phyloP scores from a whole-genome alignment of 2,329 filamentous ascomycete genomes.

The Pseudogymnoascus sp. region DNA sequence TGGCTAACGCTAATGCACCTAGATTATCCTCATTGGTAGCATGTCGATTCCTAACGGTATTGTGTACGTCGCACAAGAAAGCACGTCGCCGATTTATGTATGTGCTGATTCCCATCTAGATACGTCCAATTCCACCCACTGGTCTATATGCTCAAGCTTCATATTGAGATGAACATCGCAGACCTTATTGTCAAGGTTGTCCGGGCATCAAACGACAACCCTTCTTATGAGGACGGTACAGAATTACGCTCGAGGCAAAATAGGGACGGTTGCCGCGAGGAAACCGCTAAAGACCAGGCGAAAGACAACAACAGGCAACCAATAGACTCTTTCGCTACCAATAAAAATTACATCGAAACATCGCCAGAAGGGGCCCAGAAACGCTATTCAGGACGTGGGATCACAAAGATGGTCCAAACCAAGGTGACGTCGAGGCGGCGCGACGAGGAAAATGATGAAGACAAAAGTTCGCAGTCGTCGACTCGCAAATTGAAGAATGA shows the following conservation, averaged over 20 bases:
- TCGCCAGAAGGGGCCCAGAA: neutral
- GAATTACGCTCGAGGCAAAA: neutral
- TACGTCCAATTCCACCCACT: constrained; percentile 32
- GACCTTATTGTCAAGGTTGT: constrained; percentile 26
- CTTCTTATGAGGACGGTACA: neutral
- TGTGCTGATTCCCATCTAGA: constrained; percentile 19
- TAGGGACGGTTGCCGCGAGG: too few relatives aligned
- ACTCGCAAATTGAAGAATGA: neutral
- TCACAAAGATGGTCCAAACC: neutral
- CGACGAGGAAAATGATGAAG: neutral
- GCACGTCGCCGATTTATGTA: neutral
- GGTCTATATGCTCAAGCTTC: constrained; percentile 33
- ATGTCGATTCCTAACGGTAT: constrained; percentile 30
- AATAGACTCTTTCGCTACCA: neutral
- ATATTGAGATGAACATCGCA: constrained; percentile 35
- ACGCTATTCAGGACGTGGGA: neutral
- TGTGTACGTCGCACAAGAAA: neutral
- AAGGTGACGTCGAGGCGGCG: neutral
- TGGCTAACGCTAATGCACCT: neutral
- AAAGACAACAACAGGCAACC: neutral
- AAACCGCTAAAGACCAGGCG: neutral
- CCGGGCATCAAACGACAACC: neutral
- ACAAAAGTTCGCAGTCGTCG: neutral
- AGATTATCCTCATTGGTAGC: constrained; percentile 25
- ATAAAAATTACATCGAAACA: neutral